A percentile compares a stretch with the other conserved stretches of the same genome.
phyloP scores from a whole-genome alignment of 2,329 filamentous ascomycete genomes.

The Trichoderma simmonsii region DNA sequence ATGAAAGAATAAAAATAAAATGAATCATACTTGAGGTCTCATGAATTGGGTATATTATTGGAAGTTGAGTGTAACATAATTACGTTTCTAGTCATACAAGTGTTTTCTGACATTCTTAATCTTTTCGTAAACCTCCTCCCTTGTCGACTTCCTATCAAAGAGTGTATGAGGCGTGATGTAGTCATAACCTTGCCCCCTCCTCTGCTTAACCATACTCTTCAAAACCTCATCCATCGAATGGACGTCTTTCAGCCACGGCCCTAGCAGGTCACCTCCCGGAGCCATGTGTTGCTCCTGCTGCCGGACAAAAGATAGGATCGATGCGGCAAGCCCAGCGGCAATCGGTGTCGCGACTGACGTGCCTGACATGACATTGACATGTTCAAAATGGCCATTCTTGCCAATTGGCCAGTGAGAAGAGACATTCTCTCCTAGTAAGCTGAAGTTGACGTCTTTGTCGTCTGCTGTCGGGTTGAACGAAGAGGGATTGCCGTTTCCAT shows the following conservation, averaged over 20 bases:
- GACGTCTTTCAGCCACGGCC: not conserved
- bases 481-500: not conserved
- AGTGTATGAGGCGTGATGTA: not conserved
- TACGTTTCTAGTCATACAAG: not conserved
- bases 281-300: not conserved
- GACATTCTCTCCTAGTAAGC: not conserved
- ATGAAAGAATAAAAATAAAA: not conserved
- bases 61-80: not conserved
- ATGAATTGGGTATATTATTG: not conserved
- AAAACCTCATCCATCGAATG: not conserved
- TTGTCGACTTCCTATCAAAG: not conserved
- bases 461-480: not conserved
- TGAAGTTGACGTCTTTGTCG: not conserved
- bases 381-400: not conserved
- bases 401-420: not conserved
- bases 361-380: not conserved
- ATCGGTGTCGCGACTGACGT: not conserved
- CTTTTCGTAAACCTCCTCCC: not conserved
- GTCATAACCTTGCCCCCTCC: not conserved
- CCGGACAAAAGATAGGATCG: not conserved
- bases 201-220: conserved; percentile 3
- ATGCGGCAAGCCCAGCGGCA: not conserved
- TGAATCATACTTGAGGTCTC: not conserved
- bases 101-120: not conserved
- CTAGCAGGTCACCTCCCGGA: not conserved